phyloP scores from a whole-genome alignment of 441 rosid species.

The Pelargonium cotyledonis region DNA sequence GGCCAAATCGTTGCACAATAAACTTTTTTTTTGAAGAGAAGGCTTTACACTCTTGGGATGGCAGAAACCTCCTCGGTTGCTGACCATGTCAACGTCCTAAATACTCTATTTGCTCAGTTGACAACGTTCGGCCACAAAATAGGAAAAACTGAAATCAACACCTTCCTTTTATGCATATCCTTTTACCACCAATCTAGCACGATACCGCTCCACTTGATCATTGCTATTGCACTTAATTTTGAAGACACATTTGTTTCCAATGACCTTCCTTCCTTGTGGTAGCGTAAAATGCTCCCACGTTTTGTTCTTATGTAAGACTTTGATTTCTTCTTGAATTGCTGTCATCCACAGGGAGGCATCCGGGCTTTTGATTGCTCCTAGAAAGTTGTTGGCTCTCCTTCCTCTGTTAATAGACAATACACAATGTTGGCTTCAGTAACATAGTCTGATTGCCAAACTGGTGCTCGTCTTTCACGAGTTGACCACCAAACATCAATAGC shows the following conservation, averaged over 20 bases:
- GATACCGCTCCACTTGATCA: constrained; percentile 10
- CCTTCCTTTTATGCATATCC: too few species aligned
- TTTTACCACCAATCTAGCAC: constrained; percentile 6
- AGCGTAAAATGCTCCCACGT: too few species aligned
- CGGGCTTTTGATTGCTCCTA: neutral
- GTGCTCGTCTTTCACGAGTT: neutral
- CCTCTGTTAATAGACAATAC: constrained; percentile 10
- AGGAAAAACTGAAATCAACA: neutral
- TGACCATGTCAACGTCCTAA: neutral
- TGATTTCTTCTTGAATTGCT: too few species aligned
- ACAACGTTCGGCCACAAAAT: neutral
- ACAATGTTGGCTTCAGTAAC: constrained; percentile 4
- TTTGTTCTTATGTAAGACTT: too few species aligned
- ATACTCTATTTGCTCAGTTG: constrained; percentile 7
- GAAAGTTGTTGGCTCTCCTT: constrained; percentile 11
- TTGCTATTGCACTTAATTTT: constrained; percentile 13
- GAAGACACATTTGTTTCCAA: constrained; percentile 9
- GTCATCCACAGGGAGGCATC: too few species aligned
- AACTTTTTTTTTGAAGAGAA: neutral
- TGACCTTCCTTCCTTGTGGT: too few species aligned
- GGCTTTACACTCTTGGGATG: constrained; percentile 5
- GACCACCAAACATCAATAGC: neutral
- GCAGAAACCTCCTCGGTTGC: neutral
- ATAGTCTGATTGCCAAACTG: constrained; percentile 9
- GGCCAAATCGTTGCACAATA: constrained; percentile 11